These are phyloP conservation scores for Botrytis aclada DNA, from an alignment of 2,329 filamentous ascomycete genomes.

Conservation along the genomic window DNA sequence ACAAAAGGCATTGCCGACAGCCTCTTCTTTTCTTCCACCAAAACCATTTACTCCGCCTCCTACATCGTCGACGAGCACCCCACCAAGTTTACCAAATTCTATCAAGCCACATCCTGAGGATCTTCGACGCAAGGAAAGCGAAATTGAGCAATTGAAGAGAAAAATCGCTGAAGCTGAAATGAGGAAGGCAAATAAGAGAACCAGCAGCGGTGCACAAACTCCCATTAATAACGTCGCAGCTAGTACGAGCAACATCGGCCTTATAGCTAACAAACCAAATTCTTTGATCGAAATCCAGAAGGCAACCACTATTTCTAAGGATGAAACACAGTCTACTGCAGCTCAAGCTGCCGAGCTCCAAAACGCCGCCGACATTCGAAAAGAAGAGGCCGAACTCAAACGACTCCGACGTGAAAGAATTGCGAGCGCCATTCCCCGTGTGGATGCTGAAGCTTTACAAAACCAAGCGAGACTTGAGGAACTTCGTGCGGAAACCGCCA, in stretches of 20 bases:
- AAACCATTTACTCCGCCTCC: slow-evolving; percentile 34
- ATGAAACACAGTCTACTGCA: slow-evolving; percentile 27
- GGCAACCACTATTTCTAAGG: slow-evolving; percentile 26
- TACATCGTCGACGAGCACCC: slow-evolving; percentile 26
- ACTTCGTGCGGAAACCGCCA: slow-evolving; percentile 35
- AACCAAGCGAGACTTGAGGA: slow-evolving; percentile 33
- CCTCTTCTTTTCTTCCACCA: slow-evolving; percentile 43
- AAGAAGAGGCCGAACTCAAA: slow-evolving; percentile 32
- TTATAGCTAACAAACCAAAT: slow-evolving; percentile 28
- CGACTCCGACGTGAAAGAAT: slow-evolving; percentile 37
- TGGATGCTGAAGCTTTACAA: slow-evolving; percentile 38
- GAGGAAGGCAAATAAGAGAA: slow-evolving; percentile 31
- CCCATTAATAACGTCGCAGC: slow-evolving; percentile 25
- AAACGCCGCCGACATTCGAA: slow-evolving; percentile 30
- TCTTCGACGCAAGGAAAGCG: slow-evolving; percentile 51
- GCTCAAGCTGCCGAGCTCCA: slow-evolving; percentile 29
- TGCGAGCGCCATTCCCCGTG: slow-evolving; percentile 33
- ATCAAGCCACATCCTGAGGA: slow-evolving; percentile 39
- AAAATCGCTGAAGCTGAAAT: slow-evolving; percentile 38
- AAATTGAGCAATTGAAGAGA: slow-evolving; percentile 58
- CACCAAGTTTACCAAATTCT: slow-evolving; percentile 27
- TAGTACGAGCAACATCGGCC: slow-evolving; percentile 11
- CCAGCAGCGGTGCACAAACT: slow-evolving; percentile 33
- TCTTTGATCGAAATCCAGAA: slow-evolving; percentile 33
- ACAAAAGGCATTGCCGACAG: slow-evolving; percentile 35